Conservation (phyloP, 2,329 filamentous ascomycete species). For the Fusarium sp. region DNA sequence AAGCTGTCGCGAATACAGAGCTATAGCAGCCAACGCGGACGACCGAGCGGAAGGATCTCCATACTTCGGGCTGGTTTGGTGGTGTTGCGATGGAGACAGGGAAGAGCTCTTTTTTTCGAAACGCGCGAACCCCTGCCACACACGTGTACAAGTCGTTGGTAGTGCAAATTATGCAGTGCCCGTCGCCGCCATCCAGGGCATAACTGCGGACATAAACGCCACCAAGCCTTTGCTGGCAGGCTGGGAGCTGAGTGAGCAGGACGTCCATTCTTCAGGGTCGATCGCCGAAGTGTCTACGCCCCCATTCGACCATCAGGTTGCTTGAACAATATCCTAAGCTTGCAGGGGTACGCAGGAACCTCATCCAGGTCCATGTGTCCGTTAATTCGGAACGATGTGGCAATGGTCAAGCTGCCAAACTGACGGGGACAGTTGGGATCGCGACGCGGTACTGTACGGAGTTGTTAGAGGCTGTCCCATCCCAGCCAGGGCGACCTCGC, state of each 20-base stretch:
- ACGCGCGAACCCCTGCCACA: conserved; percentile 41
- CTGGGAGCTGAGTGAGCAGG: conserved; percentile 25
- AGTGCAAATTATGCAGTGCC: conserved; percentile 33
- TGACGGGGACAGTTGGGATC: conserved; percentile 6
- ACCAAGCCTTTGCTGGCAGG: conserved; percentile 8
- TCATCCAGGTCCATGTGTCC: conserved; percentile 1
- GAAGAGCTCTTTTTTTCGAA: conserved; percentile 40
- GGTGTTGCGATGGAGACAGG: conserved; percentile 29
- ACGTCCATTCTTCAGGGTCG: conserved; percentile 14
- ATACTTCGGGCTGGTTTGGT: conserved; percentile 10
- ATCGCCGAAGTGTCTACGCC: conserved; percentile 18
- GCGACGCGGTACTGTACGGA: conserved; percentile 5
- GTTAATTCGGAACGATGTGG: conserved; percentile 8
- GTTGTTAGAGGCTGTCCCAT: background rate
- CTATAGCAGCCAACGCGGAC: conserved; percentile 5
- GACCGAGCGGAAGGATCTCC: conserved; percentile 13
- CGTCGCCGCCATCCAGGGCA: conserved; percentile 28
- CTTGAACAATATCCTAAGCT: background rate
- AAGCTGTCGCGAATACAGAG: conserved; percentile 14
- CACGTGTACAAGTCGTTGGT: conserved; percentile 43
- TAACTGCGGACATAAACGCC: conserved; percentile 38
- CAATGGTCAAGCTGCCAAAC: background rate
- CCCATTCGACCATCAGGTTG: conserved; percentile 8
- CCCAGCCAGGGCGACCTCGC: conserved; percentile 1
- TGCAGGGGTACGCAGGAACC: conserved; percentile 13